Conservation (phyloP, 164 flowering plant species). For the Chimonanthus salicifolius region DNA sequence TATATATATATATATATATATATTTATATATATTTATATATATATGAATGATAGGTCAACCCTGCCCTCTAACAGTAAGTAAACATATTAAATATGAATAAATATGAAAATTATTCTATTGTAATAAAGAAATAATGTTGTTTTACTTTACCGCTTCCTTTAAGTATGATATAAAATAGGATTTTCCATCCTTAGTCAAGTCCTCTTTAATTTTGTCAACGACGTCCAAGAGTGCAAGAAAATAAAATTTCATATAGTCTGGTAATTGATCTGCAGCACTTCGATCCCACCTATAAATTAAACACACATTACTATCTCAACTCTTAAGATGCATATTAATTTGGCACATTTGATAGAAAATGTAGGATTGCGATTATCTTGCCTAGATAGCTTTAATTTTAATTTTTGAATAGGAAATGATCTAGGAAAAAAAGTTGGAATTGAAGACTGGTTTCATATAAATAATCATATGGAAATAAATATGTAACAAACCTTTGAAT, state of each 20-base stretch:
- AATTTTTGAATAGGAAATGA: neutral
- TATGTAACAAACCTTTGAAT: neutral
- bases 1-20: too few relatives aligned
- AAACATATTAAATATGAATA: too few relatives aligned
- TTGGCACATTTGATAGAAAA: neutral
- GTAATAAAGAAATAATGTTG: neutral
- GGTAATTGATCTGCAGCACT: slow-evolving; percentile 26
- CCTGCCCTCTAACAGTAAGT: too few relatives aligned
- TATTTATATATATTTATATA: too few relatives aligned
- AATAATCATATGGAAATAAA: neutral
- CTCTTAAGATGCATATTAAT: neutral
- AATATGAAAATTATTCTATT: too few relatives aligned
- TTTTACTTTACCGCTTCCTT: slow-evolving; percentile 26
- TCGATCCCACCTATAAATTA: slow-evolving; percentile 36
- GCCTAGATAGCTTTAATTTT: too few relatives aligned
- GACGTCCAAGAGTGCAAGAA: slow-evolving; percentile 22
- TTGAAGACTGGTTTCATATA: neutral
- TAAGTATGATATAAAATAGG: slow-evolving; percentile 15
- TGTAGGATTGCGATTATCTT: too few relatives aligned
- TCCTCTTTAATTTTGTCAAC: slow-evolving; percentile 25
- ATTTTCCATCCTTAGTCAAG: slow-evolving; percentile 22
- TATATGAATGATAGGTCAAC: too few relatives aligned
- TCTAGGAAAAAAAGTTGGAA: neutral
- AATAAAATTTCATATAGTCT: slow-evolving; percentile 32
- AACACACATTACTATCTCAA: neutral